Evolutionary conservation across 495 filamentous ascomycete species (phyloP).

Genomic region (Trichoderma reesei): DNA sequence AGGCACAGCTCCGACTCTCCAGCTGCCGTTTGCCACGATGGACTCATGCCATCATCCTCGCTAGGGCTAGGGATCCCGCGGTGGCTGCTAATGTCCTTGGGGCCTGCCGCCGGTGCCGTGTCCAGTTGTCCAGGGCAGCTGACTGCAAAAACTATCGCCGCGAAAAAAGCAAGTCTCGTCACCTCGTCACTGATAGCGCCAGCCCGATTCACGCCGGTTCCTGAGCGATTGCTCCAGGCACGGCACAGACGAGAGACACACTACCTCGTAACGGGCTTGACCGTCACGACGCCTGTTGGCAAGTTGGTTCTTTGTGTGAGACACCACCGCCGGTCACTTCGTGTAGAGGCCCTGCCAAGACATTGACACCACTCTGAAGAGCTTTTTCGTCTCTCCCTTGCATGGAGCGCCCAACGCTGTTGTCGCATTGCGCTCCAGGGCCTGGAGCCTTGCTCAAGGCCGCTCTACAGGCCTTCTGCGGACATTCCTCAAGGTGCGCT

Average conservation of each 20-base stretch:
- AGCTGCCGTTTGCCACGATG: too few species aligned
- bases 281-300: not conserved
- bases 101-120: too few species aligned
- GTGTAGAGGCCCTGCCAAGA: not conserved
- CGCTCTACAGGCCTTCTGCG: not conserved
- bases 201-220: not conserved
- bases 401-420: not conserved
- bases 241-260: not conserved
- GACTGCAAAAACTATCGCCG: not conserved
- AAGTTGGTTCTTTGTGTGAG: too few species aligned
- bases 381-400: not conserved
- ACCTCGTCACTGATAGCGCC: not conserved
- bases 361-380: not conserved
- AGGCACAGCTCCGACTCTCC: too few species aligned
- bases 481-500: not conserved
- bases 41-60: too few species aligned
- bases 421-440: too few species aligned
- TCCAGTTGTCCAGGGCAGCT: too few species aligned
- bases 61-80: too few species aligned
- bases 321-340: not conserved
- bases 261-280: not conserved
- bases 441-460: too few species aligned
- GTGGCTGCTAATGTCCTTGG: too few species aligned
- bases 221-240: conserved; percentile 1
- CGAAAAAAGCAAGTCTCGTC: not conserved